Conservation (phyloP, 805 yeast species). For the Saccharomycopsis amapae region DNA sequence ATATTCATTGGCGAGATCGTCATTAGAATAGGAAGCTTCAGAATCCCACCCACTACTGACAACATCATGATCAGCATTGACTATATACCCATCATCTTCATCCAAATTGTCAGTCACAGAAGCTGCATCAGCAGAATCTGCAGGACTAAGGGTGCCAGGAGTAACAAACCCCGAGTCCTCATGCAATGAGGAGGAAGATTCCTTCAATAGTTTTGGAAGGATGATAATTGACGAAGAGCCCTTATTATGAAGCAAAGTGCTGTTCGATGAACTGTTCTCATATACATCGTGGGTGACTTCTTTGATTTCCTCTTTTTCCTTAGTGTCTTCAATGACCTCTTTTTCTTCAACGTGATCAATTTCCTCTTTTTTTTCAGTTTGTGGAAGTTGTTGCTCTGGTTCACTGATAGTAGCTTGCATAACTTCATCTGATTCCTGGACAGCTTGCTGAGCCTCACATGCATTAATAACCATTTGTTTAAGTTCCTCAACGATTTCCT, state of each 20-base stretch:
- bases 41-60: slow-evolving; percentile 6
- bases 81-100: not conserved
- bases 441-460: not conserved
- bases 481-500: not conserved
- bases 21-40: not conserved
- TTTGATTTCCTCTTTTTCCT: not conserved
- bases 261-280: not conserved
- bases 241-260: not conserved
- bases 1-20: slow-evolving; percentile 3
- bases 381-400: not conserved
- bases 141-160: too few relatives aligned
- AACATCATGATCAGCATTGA: slow-evolving; percentile 3
- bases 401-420: not conserved
- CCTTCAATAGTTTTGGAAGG: slow-evolving; percentile 14
- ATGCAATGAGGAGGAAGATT: slow-evolving; percentile 5
- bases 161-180: too few relatives aligned
- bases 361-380: not conserved
- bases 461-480: too few relatives aligned
- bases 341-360: not conserved
- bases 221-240: slow-evolving; percentile 7
- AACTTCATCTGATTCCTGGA: too few relatives aligned
- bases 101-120: not conserved
- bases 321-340: not conserved
- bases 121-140: not conserved
- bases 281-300: not conserved